phyloP scores from a whole-genome alignment of 164 flowering plant genomes.

The Kingdonia uniflora region DNA sequence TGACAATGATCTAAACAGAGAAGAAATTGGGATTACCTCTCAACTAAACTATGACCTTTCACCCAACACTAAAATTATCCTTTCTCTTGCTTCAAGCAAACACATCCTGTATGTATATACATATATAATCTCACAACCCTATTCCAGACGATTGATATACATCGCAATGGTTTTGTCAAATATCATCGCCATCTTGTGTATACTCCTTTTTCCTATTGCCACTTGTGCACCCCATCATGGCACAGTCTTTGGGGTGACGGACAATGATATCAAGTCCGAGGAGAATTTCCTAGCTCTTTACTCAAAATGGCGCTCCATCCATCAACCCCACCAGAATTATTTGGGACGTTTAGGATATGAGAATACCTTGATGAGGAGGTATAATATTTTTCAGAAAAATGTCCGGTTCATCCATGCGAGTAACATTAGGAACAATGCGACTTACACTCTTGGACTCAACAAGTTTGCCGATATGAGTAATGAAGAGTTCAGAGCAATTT shows the following conservation, averaged over 20 bases:
- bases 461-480: conserved; percentile 63
- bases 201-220: conserved; percentile 9
- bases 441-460: conserved; percentile 38
- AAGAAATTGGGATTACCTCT: no score
- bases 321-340: conserved; percentile 10
- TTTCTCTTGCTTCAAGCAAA: no score
- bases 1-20: no score
- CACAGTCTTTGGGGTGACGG: conserved; percentile 9
- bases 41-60: no score
- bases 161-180: conserved; percentile 6
- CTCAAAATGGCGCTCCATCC: conserved; percentile 18
- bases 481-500: conserved; percentile 36
- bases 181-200: conserved; percentile 10
- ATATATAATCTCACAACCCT: no score
- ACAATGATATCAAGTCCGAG: conserved; percentile 16
- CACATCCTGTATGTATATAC: no score
- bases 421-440: conserved; percentile 15
- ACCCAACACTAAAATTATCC: no score
- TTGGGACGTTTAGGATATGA: neutral
- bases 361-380: conserved; percentile 11
- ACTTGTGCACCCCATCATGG: conserved; percentile 6
- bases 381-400: conserved; percentile 18
- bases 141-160: neutral
- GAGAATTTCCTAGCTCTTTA: conserved; percentile 14
- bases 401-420: conserved; percentile 18